phyloP scores from a whole-genome alignment of 495 filamentous ascomycete genomes.

The Parathielavia appendiculata region DNA sequence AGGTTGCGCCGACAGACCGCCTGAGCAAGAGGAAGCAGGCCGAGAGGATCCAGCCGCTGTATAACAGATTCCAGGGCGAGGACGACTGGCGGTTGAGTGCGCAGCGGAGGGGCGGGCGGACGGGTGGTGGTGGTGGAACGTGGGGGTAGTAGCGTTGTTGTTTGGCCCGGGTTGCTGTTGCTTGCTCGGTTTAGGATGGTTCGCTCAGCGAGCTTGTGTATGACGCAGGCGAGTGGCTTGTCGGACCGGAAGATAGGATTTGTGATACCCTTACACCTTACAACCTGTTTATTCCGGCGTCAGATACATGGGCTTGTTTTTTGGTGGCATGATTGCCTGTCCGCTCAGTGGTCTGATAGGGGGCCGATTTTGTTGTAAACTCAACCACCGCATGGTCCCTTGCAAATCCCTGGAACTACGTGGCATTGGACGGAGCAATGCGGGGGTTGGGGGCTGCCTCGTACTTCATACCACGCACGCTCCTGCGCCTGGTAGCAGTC shows the following conservation, averaged over 20 bases:
- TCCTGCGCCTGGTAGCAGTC: too few species aligned
- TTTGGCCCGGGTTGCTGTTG: background rate
- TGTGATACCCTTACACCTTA: background rate
- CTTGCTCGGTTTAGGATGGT: background rate
- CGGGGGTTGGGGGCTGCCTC: too few species aligned
- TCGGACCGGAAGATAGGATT: background rate
- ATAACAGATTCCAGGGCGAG: slow-evolving; percentile 78
- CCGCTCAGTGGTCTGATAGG: too few species aligned
- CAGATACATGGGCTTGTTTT: too few species aligned
- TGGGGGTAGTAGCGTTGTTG: slow-evolving; percentile 72
- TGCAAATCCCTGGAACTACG: too few species aligned
- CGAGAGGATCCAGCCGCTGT: slow-evolving; percentile 88
- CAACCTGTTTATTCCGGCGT: background rate
- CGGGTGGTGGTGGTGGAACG: slow-evolving; percentile 83
- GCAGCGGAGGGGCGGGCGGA: slow-evolving; percentile 79
- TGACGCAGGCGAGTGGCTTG: background rate
- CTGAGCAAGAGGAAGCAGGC: slow-evolving; percentile 89
- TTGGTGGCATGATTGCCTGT: too few species aligned
- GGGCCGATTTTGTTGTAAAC: too few species aligned
- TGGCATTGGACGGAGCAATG: too few species aligned
- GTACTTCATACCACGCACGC: too few species aligned
- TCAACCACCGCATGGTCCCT: too few species aligned
- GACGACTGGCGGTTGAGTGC: slow-evolving; percentile 93
- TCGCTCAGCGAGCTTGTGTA: background rate
- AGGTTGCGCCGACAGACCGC: slow-evolving; percentile 84